Evolutionary conservation across 2,329 filamentous ascomycete genomes (phyloP), one percentile per base, ranked within the genome.

Genomic region (Ceratocystiopsis sp.): DNA sequence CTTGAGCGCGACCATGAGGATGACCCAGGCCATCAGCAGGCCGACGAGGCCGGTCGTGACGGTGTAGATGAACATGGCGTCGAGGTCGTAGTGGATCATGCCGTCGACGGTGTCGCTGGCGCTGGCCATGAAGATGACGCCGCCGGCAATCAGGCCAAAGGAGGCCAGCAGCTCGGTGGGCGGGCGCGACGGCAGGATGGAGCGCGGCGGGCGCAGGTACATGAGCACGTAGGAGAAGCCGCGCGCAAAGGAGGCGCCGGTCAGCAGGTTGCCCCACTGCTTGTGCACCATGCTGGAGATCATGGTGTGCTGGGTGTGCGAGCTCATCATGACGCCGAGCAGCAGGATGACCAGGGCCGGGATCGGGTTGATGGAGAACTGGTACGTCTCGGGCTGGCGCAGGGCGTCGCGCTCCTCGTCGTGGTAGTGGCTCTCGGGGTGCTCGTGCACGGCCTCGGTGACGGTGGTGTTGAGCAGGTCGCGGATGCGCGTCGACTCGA

Each of bases 1-100:
- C 61, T 94, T 95, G 56, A 94, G 62, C 21, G 85, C 80, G 46
- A 95, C 73, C 12, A 82, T 65, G 25, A 86, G 55, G 17, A 93
- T 71, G 43, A 81, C 72, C 78, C 84, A 94, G 0, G 86, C 78
- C 82, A 95, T 89, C 42, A 93, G 60, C 41, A 94, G 67, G 2
- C 79, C 80, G 1, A 85, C 83, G 8, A 93, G 57, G 2, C 87
- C 89, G 73, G 93, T 82, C 11, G 78, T 82, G 33, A 94, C 73
- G 0, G 85, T 94, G 61, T 94, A 93, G 48, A 85, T 75, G 60
- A 94, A 91, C 86, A 94, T 95, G 49, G 84, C 84, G 55, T 94
- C 83, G 15, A 94, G 64, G 4, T 78, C 61, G 55, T 87, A 80
- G 45, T 72, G 69, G 46, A 87, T 78, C 65, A 94, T 84, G n/a